These are phyloP conservation scores for Phialophora verrucosa DNA, from an alignment of 2,329 filamentous ascomycete species.

Conservation along the genomic window DNA sequence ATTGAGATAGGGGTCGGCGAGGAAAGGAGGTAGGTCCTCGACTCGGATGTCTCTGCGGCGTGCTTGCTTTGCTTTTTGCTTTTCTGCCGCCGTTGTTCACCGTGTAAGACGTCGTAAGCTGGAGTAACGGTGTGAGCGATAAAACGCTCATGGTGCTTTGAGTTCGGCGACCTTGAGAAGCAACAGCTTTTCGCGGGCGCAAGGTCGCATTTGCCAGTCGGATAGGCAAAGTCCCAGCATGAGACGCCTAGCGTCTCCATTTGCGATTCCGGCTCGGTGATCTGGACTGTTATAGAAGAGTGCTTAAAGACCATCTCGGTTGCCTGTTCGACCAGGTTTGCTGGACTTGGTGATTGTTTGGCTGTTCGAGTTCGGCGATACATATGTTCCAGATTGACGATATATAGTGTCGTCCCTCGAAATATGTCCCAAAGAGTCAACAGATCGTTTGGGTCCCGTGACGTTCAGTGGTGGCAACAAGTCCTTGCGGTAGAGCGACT, in stretches of 20 bases:
- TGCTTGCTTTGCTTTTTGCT: conserved; percentile 13
- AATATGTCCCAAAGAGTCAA: too few species aligned
- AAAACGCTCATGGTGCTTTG: conserved; percentile 8
- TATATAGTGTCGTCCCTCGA: background rate
- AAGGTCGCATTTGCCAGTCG: conserved; percentile 21
- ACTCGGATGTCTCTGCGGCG: background rate
- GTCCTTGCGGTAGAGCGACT: background rate
- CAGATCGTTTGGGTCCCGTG: background rate
- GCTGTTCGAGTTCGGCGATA: background rate
- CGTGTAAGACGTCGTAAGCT: background rate
- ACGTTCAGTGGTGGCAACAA: background rate
- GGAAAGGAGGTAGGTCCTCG: conserved; percentile 30
- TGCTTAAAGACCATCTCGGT: conserved; percentile 9
- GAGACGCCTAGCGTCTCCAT: conserved; percentile 26
- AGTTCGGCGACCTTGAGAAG: background rate
- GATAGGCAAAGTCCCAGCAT: conserved; percentile 33
- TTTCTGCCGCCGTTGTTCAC: background rate
- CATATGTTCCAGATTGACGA: background rate
- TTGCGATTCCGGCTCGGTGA: conserved; percentile 1
- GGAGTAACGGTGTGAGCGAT: background rate
- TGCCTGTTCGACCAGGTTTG: background rate
- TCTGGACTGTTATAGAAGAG: background rate
- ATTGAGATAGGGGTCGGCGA: conserved; percentile 15
- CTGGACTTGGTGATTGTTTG: conserved; percentile 8
- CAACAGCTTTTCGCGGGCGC: conserved; percentile 12